These are phyloP conservation scores for Calonectria ilicicola DNA, from an alignment of 2,329 filamentous ascomycete species.

Conservation along the genomic window DNA sequence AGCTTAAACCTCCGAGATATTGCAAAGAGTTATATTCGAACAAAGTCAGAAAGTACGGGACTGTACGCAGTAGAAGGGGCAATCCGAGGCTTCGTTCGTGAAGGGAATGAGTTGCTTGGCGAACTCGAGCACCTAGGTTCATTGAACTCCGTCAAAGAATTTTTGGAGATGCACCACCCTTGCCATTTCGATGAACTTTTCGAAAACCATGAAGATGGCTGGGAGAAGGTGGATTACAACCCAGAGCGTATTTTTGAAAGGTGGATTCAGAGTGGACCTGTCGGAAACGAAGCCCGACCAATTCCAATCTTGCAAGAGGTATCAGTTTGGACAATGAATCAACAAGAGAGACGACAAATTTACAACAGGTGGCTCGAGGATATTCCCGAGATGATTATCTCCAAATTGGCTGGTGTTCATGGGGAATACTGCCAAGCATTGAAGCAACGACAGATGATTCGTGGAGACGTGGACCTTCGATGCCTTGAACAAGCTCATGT, in stretches of 20 bases:
- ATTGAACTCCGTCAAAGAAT: background rate
- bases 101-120: background rate
- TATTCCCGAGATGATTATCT: background rate
- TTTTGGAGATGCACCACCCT: background rate
- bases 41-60: background rate
- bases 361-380: background rate
- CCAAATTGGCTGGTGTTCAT: background rate
- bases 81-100: background rate
- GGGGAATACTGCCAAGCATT: background rate
- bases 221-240: background rate
- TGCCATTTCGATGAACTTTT: background rate
- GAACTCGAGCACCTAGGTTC: background rate
- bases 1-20: background rate
- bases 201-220: background rate
- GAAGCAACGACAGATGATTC: background rate
- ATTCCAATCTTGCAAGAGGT: background rate
- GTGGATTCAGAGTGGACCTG: background rate
- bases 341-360: background rate
- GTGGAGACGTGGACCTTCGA: background rate
- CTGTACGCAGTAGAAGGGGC: background rate
- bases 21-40: background rate
- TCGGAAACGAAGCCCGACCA: background rate
- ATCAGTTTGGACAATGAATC: background rate
- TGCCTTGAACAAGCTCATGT: conserved; percentile 51
- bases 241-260: background rate